Evolutionary conservation across 495 filamentous ascomycete species (phyloP).

Genomic region (Talaromyces trachyspermus): DNA sequence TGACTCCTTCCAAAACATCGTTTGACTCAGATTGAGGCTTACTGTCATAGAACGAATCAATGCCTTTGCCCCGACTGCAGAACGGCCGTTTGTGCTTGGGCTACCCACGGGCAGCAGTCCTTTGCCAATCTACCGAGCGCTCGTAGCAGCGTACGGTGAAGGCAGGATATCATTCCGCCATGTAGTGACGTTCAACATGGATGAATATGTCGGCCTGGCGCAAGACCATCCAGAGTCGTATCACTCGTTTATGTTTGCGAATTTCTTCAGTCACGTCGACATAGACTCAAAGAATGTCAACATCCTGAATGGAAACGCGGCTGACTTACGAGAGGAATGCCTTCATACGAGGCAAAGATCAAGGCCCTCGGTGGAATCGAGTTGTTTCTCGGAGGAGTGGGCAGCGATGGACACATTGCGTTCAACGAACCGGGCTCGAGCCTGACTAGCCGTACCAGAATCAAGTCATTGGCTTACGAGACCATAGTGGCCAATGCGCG

Average conservation of each 20-base stretch:
- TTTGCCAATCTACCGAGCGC: slow-evolving; percentile 65
- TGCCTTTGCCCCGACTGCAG: slow-evolving; percentile 58
- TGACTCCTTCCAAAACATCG: not conserved
- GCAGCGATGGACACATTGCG: slow-evolving; percentile 80
- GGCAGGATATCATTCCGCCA: slow-evolving; percentile 77
- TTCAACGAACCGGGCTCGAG: slow-evolving; percentile 87
- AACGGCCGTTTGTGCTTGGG: slow-evolving; percentile 72
- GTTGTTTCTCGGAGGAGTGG: slow-evolving; percentile 81
- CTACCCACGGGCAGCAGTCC: slow-evolving; percentile 82
- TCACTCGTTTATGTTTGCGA: slow-evolving; percentile 85
- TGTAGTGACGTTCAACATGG: slow-evolving; percentile 92
- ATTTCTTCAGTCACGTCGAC: slow-evolving; percentile 85
- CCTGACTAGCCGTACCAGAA: slow-evolving; percentile 67
- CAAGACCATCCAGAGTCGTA: slow-evolving; percentile 77
- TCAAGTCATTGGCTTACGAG: slow-evolving; percentile 82
- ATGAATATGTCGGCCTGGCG: slow-evolving; percentile 79
- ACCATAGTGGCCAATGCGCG: slow-evolving; percentile 79
- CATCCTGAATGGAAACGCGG: slow-evolving; percentile 74
- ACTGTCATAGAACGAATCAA: slow-evolving; percentile 51
- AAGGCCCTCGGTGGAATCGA: slow-evolving; percentile 70
- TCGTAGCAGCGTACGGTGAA: slow-evolving; percentile 66
- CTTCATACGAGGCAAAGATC: slow-evolving; percentile 74
- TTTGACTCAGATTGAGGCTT: slow-evolving; percentile 7
- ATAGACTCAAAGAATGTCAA: slow-evolving; percentile 72
- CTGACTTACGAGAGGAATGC: slow-evolving; percentile 68